phyloP scores from a whole-genome alignment of 1,284 basidiomycete species.

The Phylloboletellus chloephorus region DNA sequence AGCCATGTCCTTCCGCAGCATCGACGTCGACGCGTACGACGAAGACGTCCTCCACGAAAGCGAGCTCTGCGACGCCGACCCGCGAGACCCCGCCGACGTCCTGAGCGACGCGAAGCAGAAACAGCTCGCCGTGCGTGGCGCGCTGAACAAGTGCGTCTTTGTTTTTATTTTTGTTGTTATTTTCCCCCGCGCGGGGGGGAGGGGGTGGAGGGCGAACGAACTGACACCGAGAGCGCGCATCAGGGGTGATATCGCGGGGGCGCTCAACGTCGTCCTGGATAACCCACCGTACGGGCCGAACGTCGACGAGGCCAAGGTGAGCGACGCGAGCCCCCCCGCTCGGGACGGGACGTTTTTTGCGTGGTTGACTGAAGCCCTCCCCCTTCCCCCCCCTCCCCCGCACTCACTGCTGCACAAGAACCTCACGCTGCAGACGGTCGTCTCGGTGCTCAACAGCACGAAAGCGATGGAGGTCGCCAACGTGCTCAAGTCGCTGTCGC shows the following conservation, averaged over 20 bases:
- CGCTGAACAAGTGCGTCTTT: slow-evolving; percentile 64
- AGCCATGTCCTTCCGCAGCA: slow-evolving; percentile 83
- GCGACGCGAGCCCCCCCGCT: slow-evolving; percentile 13
- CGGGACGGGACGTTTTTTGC: no score
- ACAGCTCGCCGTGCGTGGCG: slow-evolving; percentile 65
- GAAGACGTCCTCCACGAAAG: slow-evolving; percentile 84
- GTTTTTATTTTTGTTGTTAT: no score
- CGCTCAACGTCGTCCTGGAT: slow-evolving; percentile 66
- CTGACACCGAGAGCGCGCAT: no score
- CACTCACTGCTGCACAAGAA: slow-evolving; percentile 42
- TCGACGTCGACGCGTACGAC: slow-evolving; percentile 92
- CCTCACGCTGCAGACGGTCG: slow-evolving; percentile 77
- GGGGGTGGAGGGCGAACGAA: no score
- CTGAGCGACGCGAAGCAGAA: slow-evolving; percentile 74
- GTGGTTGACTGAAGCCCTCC: no score
- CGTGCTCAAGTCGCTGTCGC: slow-evolving; percentile 70
- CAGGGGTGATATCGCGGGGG: slow-evolving; percentile 74
- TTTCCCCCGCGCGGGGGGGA: no score
- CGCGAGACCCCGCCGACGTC: slow-evolving; percentile 71
- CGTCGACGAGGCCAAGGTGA: slow-evolving; percentile 86
- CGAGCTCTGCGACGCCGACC: slow-evolving; percentile 86
- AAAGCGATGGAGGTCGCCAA: slow-evolving; percentile 84
- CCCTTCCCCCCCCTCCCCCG: no score
- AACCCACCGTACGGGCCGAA: slow-evolving; percentile 81
- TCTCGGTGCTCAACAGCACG: slow-evolving; percentile 93